These are phyloP conservation scores for Seminavis robusta DNA, from an alignment of 108 stramenopile genomes.

Conservation along the genomic window DNA sequence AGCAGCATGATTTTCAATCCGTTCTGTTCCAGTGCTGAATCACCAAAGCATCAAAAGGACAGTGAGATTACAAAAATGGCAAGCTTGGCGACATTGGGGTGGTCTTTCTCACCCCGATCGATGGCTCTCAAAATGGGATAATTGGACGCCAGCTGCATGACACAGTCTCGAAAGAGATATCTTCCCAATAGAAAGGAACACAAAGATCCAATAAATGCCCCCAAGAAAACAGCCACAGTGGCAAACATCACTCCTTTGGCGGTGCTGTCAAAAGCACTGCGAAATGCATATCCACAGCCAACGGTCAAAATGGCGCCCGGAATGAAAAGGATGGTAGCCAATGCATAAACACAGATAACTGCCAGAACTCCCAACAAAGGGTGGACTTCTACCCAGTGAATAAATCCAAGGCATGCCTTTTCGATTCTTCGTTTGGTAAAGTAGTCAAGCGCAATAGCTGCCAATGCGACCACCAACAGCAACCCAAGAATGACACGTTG, in stretches of 20 bases:
- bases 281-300: conserved; percentile 62
- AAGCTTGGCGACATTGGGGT: not conserved
- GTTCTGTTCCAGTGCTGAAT: conserved; percentile 20
- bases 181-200: conserved; percentile 53
- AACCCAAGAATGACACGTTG: too few species aligned
- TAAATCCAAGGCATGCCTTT: conserved; percentile 25
- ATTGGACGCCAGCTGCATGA: conserved; percentile 16
- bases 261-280: conserved; percentile 34
- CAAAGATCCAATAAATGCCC: conserved; percentile 23
- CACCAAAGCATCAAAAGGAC: not conserved
- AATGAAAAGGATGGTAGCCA: conserved; percentile 58
- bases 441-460: conserved; percentile 41
- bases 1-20: conserved; percentile 42
- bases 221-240: conserved; percentile 18
- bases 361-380: conserved; percentile 46
- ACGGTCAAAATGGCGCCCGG: conserved; percentile 62
- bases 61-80: not conserved
- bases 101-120: conserved; percentile 10
- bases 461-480: conserved; percentile 5
- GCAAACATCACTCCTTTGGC: conserved; percentile 40
- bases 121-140: conserved; percentile 34
- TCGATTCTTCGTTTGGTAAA: conserved; percentile 24
- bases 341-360: conserved; percentile 45
- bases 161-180: conserved; percentile 58
- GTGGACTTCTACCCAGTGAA: conserved; percentile 46